A percentile compares a stretch with the other conserved stretches of the same genome.
Evolutionary conservation across 2,329 filamentous ascomycete species (phyloP).

Genomic region (Diplodia seriata): DNA sequence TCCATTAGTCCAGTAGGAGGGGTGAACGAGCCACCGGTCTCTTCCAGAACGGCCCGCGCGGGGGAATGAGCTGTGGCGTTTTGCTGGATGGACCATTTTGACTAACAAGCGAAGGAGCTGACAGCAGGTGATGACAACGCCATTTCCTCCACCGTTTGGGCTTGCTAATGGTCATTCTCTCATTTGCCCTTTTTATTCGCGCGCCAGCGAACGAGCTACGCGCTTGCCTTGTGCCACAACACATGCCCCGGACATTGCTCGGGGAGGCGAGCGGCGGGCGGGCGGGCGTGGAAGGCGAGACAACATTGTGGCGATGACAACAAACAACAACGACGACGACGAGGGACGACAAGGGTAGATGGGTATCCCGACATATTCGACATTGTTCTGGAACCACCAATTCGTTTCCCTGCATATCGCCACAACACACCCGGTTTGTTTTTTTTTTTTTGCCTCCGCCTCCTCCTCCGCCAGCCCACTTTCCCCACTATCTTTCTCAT

Average conservation of each 20-base stretch:
- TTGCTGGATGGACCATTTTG: not conserved
- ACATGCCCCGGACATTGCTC: not conserved
- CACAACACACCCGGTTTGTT: not conserved
- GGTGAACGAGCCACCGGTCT: not conserved
- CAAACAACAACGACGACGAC: not conserved
- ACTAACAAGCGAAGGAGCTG: not conserved
- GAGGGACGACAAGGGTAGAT: not conserved
- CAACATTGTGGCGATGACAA: not conserved
- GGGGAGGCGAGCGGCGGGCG: not conserved
- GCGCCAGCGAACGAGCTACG: not conserved
- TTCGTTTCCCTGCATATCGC: not conserved
- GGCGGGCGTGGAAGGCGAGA: not conserved
- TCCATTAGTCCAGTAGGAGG: not conserved
- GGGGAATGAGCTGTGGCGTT: not conserved
- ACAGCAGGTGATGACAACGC: not conserved
- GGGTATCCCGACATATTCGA: not conserved
- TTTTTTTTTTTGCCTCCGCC: not conserved
- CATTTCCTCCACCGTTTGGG: not conserved
- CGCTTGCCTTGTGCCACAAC: not conserved
- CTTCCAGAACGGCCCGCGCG: not conserved
- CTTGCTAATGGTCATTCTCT: not conserved
- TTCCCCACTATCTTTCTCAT: not conserved
- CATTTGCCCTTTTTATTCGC: not conserved
- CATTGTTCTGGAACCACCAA: not conserved
- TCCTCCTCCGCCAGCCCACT: not conserved